Evolutionary conservation across 805 yeast genomes (phyloP).

Genomic region (Candida railenensis): DNA sequence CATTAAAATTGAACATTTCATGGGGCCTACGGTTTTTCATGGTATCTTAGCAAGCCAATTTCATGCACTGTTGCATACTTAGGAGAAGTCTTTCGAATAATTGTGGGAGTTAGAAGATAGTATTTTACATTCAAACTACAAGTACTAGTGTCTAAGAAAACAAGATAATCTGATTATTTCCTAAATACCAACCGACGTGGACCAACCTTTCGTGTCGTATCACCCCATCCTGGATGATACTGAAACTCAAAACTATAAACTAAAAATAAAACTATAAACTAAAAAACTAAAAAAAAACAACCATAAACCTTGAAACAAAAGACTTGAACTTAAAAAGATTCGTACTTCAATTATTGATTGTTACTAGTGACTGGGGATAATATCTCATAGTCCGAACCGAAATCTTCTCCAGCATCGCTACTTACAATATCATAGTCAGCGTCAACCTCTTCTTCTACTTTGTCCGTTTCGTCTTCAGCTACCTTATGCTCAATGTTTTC

Average conservation of each 20-base stretch:
- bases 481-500: not conserved
- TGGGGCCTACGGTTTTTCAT: too few relatives aligned
- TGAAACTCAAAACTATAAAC: not conserved
- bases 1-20: not conserved
- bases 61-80: too few relatives aligned
- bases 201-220: not conserved
- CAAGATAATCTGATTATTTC: not conserved
- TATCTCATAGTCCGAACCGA: conserved; percentile 37
- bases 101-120: too few relatives aligned
- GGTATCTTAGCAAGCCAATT: too few relatives aligned
- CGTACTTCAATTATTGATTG: not conserved
- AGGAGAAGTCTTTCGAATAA: too few relatives aligned
- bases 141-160: too few relatives aligned
- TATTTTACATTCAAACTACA: too few relatives aligned
- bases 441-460: conserved; percentile 9
- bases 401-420: conserved; percentile 22
- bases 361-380: conserved; percentile 25
- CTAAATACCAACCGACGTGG: not conserved
- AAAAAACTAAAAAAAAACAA: too few relatives aligned
- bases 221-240: not conserved
- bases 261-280: not conserved
- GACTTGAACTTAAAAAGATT: not conserved
- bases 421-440: conserved; percentile 37
- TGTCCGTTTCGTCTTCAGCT: conserved; percentile 6
- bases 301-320: not conserved